phyloP scores from a whole-genome alignment of 192 early-diverging fungal genomes.

The Coemansia pectinata region DNA sequence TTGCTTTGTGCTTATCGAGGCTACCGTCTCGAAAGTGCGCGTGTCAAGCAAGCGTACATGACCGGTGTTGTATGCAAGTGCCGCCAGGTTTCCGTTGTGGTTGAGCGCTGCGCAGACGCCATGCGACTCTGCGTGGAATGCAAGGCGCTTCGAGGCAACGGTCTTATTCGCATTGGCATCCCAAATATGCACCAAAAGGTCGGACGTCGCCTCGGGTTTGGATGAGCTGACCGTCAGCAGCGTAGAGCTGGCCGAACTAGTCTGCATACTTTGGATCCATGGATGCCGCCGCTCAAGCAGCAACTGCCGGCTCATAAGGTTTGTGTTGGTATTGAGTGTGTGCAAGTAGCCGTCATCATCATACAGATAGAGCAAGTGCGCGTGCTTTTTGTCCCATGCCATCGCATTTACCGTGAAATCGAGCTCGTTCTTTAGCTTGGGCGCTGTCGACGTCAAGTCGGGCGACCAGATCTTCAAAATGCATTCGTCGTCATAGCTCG shows the following conservation, averaged over 20 bases:
- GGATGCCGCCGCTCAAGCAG: constrained; percentile 30
- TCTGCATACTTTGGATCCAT: constrained; percentile 49
- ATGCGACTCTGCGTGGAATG: constrained; percentile 22
- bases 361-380: constrained; percentile 50
- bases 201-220: constrained; percentile 43
- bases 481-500: constrained; percentile 56
- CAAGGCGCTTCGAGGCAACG: constrained; percentile 28
- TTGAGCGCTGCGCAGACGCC: constrained; percentile 50
- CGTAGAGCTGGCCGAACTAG: constrained; percentile 35
- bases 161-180: constrained; percentile 38
- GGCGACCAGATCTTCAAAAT: constrained; percentile 55
- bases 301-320: constrained; percentile 43
- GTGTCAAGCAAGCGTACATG: constrained; percentile 37
- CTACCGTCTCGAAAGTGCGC: constrained; percentile 43
- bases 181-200: constrained; percentile 42
- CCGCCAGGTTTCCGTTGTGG: constrained; percentile 50
- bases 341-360: constrained; percentile 48
- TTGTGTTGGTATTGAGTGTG: constrained; percentile 50
- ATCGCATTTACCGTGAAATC: constrained; percentile 49
- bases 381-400: constrained; percentile 51
- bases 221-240: constrained; percentile 45
- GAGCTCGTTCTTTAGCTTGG: constrained; percentile 53
- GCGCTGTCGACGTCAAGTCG: constrained; percentile 27
- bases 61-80: constrained; percentile 41
- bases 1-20: constrained; percentile 34